These are phyloP conservation scores for Cutaneotrichosporon sp. DNA, from an alignment of 1,284 basidiomycete genomes.

Conservation along the genomic window DNA sequence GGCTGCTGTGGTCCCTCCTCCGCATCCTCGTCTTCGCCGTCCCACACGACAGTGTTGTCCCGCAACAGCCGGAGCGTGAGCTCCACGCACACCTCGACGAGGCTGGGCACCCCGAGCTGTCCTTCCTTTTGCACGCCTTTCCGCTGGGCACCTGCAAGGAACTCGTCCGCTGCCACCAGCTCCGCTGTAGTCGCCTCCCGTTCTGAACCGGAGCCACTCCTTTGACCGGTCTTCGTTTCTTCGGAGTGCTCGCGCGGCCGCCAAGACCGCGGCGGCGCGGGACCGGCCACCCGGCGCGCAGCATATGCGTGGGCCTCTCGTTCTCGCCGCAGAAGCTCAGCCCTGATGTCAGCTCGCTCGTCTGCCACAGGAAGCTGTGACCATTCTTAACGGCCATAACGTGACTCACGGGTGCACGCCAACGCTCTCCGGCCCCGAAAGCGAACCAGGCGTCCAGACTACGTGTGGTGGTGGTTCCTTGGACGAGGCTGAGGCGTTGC, in stretches of 20 bases:
- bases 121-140: not conserved
- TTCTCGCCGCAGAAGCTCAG: constrained; percentile 32
- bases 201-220: too few species aligned
- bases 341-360: constrained; percentile 20
- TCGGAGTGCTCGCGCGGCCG: too few species aligned
- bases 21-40: constrained; percentile 4
- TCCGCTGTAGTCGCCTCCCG: not conserved
- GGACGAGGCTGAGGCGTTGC: constrained; percentile 4
- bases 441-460: not conserved
- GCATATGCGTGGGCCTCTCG: constrained; percentile 27
- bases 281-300: constrained; percentile 33
- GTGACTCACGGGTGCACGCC: constrained; percentile 33
- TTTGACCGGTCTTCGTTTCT: too few species aligned
- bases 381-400: too few species aligned
- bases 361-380: too few species aligned
- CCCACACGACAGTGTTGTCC: constrained; percentile 13
- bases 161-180: not conserved
- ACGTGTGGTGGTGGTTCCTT: constrained; percentile 4
- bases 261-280: constrained; percentile 41
- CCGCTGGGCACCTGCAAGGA: not conserved
- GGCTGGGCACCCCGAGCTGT: constrained; percentile 4
- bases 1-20: not conserved
- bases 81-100: constrained; percentile 25
- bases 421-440: constrained; percentile 4
- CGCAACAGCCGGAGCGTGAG: constrained; percentile 28